A percentile compares a stretch with the other conserved stretches of the same genome.
Conservation (phyloP, 108 stramenopile species). For the Stephanodiscus triporus region DNA sequence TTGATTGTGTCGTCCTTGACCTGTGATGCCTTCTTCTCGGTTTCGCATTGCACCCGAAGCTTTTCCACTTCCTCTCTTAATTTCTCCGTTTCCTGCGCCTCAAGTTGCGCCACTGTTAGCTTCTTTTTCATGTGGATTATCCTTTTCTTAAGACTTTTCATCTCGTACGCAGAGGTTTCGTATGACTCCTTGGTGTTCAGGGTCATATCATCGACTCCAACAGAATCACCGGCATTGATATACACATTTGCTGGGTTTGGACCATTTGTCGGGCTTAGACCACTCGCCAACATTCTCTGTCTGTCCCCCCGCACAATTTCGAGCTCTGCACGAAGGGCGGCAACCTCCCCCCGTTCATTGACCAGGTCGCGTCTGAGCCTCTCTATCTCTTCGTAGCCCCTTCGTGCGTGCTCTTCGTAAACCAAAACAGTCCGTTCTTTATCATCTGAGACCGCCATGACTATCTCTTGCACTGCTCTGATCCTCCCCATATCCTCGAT, state of each 20-base stretch:
- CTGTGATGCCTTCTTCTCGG: conserved; percentile 30
- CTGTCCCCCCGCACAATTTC: conserved; percentile 16
- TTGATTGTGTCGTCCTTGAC: conserved; percentile 46
- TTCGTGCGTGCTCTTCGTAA: conserved; percentile 44
- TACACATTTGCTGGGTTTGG: neutral
- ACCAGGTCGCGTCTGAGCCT: conserved; percentile 41
- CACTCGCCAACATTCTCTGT: conserved; percentile 18
- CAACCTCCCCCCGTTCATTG: conserved; percentile 38
- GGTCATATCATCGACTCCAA: conserved; percentile 49
- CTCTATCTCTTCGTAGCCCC: conserved; percentile 51
- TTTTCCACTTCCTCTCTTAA: conserved; percentile 43
- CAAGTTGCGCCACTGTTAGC: conserved; percentile 32
- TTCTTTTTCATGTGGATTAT: conserved; percentile 59
- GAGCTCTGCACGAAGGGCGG: conserved; percentile 32
- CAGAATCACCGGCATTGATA: neutral
- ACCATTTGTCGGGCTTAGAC: neutral
- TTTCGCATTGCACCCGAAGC: conserved; percentile 40
- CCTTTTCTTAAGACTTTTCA: conserved; percentile 50
- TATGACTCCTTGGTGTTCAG: conserved; percentile 30
- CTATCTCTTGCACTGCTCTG: conserved; percentile 44
- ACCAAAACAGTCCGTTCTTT: conserved; percentile 44
- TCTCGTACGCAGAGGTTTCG: conserved; percentile 41
- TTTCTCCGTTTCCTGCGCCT: conserved; percentile 43
- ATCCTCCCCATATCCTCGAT: conserved; percentile 44
- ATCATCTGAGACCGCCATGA: conserved; percentile 31